A percentile compares a stretch with the other conserved stretches of the same genome.
These are phyloP conservation scores for Pugionium cornutum DNA, from an alignment of 345 rosid genomes.

Conservation along the genomic window DNA sequence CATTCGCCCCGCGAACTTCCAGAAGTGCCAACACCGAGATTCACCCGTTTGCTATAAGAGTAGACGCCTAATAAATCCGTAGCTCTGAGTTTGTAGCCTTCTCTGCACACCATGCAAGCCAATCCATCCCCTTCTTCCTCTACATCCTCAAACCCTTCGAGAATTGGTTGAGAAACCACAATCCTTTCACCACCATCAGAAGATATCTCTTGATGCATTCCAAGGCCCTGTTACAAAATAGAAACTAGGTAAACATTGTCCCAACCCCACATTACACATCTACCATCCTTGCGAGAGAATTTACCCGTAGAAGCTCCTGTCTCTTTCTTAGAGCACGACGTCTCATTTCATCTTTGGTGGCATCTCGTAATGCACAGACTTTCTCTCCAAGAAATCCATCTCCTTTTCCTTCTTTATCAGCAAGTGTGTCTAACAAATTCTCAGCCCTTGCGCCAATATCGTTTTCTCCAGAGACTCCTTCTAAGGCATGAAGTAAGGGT, in stretches of 20 bases:
- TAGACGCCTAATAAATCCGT: constrained; percentile 88
- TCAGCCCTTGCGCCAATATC: constrained; percentile 98
- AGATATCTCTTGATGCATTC: constrained; percentile 80
- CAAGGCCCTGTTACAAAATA: constrained; percentile 65
- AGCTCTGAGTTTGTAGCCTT: constrained; percentile 95
- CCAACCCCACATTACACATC: constrained; percentile 22
- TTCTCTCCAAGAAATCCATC: constrained; percentile 93
- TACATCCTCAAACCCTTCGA: constrained; percentile 96
- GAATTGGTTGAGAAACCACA: constrained; percentile 70
- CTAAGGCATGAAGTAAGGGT: constrained; percentile 86
- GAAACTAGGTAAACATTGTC: constrained; percentile 30
- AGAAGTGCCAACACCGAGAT: constrained; percentile 85
- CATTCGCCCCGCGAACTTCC: constrained; percentile 96
- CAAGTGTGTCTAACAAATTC: constrained; percentile 86
- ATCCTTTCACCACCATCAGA: constrained; percentile 94
- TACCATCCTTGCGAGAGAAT: constrained; percentile 16
- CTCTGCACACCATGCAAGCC: constrained; percentile 98
- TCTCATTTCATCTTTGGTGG: constrained; percentile 94
- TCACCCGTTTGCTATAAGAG: constrained; percentile 89
- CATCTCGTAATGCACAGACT: constrained; percentile 70
- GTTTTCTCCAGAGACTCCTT: constrained; percentile 93
- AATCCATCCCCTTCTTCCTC: constrained; percentile 96
- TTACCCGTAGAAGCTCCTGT: constrained; percentile 83
- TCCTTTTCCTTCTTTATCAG: constrained; percentile 86
- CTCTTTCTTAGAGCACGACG: constrained; percentile 85